These are phyloP conservation scores for Yarrowia sp. DNA, from an alignment of 805 yeast genomes.

Conservation along the genomic window DNA sequence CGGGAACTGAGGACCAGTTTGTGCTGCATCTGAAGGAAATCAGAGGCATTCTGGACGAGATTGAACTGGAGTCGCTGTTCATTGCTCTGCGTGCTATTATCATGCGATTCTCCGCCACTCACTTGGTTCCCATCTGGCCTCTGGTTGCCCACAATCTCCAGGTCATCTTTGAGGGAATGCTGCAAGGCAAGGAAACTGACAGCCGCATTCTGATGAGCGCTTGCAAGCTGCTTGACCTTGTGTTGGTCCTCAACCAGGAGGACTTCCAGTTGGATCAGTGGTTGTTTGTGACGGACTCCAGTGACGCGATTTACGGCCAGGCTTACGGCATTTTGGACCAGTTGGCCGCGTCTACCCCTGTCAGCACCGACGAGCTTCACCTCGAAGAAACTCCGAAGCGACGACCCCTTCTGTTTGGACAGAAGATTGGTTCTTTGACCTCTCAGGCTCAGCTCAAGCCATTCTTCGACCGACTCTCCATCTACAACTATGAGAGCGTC, in stretches of 20 bases:
- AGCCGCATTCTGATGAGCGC: constrained; percentile 45
- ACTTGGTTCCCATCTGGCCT: constrained; percentile 68
- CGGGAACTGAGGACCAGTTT: constrained; percentile 59
- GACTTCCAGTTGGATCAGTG: constrained; percentile 78
- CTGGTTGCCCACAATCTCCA: constrained; percentile 61
- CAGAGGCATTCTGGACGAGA: constrained; percentile 47
- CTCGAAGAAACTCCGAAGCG: constrained; percentile 1
- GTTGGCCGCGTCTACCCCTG: constrained; percentile 36
- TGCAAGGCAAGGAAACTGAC: constrained; percentile 29
- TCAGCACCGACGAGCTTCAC: constrained; percentile 30
- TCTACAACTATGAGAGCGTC: constrained; percentile 61
- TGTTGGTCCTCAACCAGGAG: constrained; percentile 66
- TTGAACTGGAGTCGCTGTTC: constrained; percentile 45
- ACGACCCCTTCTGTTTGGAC: constrained; percentile 45
- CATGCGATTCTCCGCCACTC: constrained; percentile 59
- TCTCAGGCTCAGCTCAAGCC: constrained; percentile 51
- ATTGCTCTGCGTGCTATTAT: constrained; percentile 63
- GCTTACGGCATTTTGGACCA: constrained; percentile 50
- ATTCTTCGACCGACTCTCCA: constrained; percentile 65
- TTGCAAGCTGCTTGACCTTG: constrained; percentile 74
- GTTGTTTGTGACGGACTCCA: constrained; percentile 74
- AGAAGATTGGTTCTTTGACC: constrained; percentile 36
- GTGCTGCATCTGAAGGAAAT: constrained; percentile 50
- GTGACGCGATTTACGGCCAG: constrained; percentile 53
- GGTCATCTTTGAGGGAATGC: constrained; percentile 46